phyloP scores from a whole-genome alignment of 2,329 filamentous ascomycete genomes.

The Sporothrix sp. region DNA sequence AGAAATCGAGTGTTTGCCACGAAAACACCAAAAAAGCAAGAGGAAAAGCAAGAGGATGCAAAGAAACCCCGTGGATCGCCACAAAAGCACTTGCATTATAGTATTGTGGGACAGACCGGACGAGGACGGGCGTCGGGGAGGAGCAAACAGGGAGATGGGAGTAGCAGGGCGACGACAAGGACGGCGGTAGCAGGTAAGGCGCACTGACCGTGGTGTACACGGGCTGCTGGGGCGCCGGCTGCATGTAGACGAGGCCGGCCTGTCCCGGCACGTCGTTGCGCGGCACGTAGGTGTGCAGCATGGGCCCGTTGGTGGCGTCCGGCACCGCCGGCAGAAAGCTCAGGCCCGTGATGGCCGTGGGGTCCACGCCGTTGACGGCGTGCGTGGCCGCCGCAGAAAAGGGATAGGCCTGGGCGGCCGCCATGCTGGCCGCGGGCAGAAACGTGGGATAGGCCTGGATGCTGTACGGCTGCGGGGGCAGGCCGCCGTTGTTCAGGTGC shows the following conservation, averaged over 20 bases:
- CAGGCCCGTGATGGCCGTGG: slow-evolving; percentile 26
- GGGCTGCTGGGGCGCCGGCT: slow-evolving; percentile 6
- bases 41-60: neutral
- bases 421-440: slow-evolving; percentile 1
- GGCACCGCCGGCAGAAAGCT: slow-evolving; percentile 51
- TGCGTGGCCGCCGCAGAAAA: neutral
- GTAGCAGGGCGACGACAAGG: neutral
- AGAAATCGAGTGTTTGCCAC: no score
- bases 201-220: slow-evolving; percentile 15
- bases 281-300: slow-evolving; percentile 46
- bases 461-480: neutral
- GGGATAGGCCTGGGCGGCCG: neutral
- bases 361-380: slow-evolving; percentile 8
- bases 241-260: slow-evolving; percentile 13
- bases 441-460: slow-evolving; percentile 11
- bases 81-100: slow-evolving; percentile 11
- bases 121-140: neutral
- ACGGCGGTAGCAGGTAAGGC: neutral
- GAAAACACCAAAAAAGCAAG: neutral
- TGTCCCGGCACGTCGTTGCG: slow-evolving; percentile 33
- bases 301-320: slow-evolving; percentile 46
- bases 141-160: neutral
- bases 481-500: slow-evolving; percentile 9
- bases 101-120: no score
- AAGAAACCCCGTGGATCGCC: no score